Base-by-base conservation (phyloP, 176 grass and related monocot species). In the Neostapfia colusana region DNA sequence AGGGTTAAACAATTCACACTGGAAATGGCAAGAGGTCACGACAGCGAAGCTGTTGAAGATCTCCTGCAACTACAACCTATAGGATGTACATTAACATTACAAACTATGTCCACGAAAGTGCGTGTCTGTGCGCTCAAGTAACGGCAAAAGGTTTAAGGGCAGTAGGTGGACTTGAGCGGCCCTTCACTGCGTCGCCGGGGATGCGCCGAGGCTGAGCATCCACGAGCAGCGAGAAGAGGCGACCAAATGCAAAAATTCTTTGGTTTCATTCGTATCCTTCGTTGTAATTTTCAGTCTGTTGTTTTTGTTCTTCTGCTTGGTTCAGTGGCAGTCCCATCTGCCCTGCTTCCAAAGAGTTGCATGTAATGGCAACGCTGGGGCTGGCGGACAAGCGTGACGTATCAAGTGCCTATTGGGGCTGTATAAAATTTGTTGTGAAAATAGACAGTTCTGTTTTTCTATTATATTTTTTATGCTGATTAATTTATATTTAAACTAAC, bases 231-330 rank as follows among this genome's bases (percentile, higher is more conserved):
- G 38, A 76, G 46, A 80, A 84, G 86, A 35, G 86, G 86, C 81
- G 81, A 80, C 1, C 85, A 77, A 86, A 74, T 79, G 55, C 28
- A 66, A 16, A 12, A 41, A 84, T 88, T 88, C 81, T 84, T 88
- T 88, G 2, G 81, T 80, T 88, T 76, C 53, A 88, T 88, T 88
- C 65, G 81, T 88, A 65, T 59, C 4, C 70, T 88, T 84, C 0
- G 81, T 88, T 79, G 63, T 79, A 69, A 25, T n/a, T 23, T 23
- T 23, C 5, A 36, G 44, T 61, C 37, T 28, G 5, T 69, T 58
- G 15, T 46, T 25, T 20, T 40, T 41, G 9, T 17, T 36, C 36
- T 79, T 39, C 18, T 57, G 27, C 34, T 31, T 31, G 53, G 46
- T 43, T 18, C 0, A 70, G 65, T 62, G 7, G 74, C 26, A 25